These are phyloP conservation scores for Plasmodium vivax DNA, from an alignment of 169 alveolate species.

Conservation along the genomic window DNA sequence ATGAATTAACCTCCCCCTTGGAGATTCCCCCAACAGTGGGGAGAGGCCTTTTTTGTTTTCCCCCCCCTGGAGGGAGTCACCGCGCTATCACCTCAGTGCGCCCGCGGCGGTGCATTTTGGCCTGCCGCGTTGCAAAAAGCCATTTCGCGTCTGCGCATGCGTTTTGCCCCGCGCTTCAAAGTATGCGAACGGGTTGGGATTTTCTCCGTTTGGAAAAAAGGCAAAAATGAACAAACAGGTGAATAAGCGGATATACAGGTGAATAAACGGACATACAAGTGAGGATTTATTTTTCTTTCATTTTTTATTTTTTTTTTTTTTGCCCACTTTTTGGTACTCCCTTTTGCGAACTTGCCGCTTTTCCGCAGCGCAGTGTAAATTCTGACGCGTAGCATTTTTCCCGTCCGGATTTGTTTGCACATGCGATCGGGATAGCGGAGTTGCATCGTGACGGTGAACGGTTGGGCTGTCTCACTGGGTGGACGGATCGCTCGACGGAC, in stretches of 20 bases:
- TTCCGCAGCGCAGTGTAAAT: not conserved
- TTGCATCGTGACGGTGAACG: not conserved
- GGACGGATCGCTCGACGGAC: not conserved
- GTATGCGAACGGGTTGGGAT: not conserved
- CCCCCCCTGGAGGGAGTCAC: not conserved
- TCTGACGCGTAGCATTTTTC: not conserved
- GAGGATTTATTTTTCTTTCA: not conserved
- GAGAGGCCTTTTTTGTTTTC: not conserved
- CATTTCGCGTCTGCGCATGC: not conserved
- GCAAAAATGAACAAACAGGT: not conserved
- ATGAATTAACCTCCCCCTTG: not conserved
- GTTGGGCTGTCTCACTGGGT: not conserved
- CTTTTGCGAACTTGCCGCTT: not conserved
- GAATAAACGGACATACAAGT: not conserved
- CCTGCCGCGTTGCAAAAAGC: not conserved
- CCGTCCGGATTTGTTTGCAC: not conserved
- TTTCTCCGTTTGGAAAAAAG: not conserved
- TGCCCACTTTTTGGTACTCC: not conserved
- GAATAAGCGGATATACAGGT: not conserved
- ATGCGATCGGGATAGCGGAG: not conserved
- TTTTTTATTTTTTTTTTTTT: not conserved
- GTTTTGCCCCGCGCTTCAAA: not conserved
- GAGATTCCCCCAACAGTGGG: not conserved
- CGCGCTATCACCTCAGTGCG: not conserved
- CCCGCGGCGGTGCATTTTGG: not conserved